phyloP scores from a whole-genome alignment of 345 rosid species.

The Clarkia xantiana region DNA sequence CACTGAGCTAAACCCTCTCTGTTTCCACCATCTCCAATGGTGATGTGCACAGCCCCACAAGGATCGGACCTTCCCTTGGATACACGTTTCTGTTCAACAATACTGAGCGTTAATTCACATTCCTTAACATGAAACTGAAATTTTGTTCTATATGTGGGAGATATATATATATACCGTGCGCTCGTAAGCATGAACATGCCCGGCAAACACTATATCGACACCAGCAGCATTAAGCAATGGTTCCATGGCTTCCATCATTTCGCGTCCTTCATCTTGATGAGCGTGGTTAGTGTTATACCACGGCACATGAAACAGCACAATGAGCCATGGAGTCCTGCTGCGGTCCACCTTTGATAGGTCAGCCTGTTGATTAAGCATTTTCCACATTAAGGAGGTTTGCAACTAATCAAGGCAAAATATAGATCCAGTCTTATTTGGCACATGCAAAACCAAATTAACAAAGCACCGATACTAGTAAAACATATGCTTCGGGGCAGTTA shows the following conservation, averaged over 20 bases:
- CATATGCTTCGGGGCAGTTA: too few species aligned
- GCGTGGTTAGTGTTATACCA: slow-evolving; percentile 92
- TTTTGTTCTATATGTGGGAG: background rate
- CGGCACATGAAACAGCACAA: slow-evolving; percentile 68
- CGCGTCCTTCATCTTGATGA: slow-evolving; percentile 73
- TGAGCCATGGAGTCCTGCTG: slow-evolving; percentile 77
- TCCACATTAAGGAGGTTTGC: too few species aligned
- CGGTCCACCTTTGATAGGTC: slow-evolving; percentile 74
- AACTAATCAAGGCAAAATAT: too few species aligned
- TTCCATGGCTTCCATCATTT: slow-evolving; percentile 78
- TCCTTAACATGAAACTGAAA: background rate
- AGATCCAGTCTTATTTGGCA: too few species aligned
- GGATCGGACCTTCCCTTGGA: slow-evolving; percentile 46
- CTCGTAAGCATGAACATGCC: slow-evolving; percentile 97
- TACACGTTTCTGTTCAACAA: slow-evolving; percentile 49
- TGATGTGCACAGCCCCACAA: slow-evolving; percentile 73
- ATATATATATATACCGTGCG: slow-evolving; percentile 38
- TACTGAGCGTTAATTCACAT: slow-evolving; percentile 5
- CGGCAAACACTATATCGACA: slow-evolving; percentile 65
- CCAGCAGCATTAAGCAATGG: slow-evolving; percentile 66
- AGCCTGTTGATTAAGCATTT: slow-evolving; percentile 26
- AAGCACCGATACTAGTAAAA: too few species aligned
- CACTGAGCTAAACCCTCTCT: slow-evolving; percentile 73
- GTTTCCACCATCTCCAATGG: slow-evolving; percentile 94
- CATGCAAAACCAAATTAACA: too few species aligned